These are phyloP conservation scores for Haplographium delicatum DNA, from an alignment of 495 filamentous ascomycete genomes.

Conservation along the genomic window DNA sequence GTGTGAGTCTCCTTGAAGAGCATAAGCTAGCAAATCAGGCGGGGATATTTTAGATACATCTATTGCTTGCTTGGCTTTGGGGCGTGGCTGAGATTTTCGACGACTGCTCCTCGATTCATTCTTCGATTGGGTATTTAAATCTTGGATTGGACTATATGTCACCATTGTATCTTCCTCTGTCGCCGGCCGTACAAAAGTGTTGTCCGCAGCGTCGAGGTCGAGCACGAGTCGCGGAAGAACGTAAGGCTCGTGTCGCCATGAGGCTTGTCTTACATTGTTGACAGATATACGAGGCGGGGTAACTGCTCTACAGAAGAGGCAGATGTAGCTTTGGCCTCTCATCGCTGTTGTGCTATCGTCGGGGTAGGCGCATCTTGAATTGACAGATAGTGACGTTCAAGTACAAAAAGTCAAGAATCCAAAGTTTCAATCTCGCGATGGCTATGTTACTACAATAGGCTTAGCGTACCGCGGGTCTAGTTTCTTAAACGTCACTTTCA, in stretches of 20 bases:
- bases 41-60: not conserved
- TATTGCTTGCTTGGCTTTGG: not conserved
- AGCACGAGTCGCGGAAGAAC: constrained; percentile 17
- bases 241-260: constrained; percentile 12
- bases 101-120: no score
- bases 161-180: constrained; percentile 9
- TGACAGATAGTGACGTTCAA: not conserved
- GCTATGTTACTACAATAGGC: no score
- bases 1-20: constrained; percentile 10
- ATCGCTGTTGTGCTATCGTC: constrained; percentile 4
- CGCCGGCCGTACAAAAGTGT: constrained; percentile 6
- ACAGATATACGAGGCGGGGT: not conserved
- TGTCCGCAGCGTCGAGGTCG: constrained; percentile 23
- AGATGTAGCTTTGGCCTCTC: constrained; percentile 6
- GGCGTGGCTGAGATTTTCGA: not conserved
- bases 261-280: constrained; percentile 5
- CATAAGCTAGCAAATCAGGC: constrained; percentile 16
- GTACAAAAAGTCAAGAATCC: no score
- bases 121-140: no score
- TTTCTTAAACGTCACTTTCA: no score
- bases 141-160: not conserved
- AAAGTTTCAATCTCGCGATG: not conserved
- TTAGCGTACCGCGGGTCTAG: no score
- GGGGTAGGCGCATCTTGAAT: not conserved
- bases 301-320: constrained; percentile 13